phyloP scores from a whole-genome alignment of 257 asterid species.

The Orobanche coerulescens region DNA sequence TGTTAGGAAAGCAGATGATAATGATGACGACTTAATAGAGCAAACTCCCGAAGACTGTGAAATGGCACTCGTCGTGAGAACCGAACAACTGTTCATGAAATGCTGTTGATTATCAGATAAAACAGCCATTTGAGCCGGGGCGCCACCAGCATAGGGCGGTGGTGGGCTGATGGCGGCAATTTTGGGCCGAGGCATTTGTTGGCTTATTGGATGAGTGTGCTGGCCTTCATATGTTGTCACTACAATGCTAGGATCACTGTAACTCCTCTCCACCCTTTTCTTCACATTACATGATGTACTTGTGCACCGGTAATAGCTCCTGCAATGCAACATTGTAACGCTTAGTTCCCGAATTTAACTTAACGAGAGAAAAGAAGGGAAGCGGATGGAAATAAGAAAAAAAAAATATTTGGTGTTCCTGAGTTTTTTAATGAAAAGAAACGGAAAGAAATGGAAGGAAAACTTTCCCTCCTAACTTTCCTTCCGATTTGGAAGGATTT shows the following conservation, averaged over 20 bases:
- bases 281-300: constrained; percentile 62
- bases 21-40: not conserved
- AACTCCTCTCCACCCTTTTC: constrained; percentile 70
- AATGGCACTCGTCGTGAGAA: not conserved
- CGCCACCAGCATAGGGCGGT: constrained; percentile 1
- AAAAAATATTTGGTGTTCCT: too few species aligned
- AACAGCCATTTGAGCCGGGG: constrained; percentile 1
- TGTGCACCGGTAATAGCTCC: constrained; percentile 86
- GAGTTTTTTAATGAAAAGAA: too few species aligned
- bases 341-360: too few species aligned
- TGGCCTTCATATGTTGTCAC: constrained; percentile 79
- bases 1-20: constrained; percentile 13
- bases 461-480: too few species aligned
- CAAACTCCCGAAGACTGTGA: constrained; percentile 16
- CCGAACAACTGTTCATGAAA: constrained; percentile 16
- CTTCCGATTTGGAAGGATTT: too few species aligned
- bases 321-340: too few species aligned
- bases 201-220: constrained; percentile 68
- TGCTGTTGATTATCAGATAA: constrained; percentile 13
- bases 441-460: too few species aligned
- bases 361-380: too few species aligned
- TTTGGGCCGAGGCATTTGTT: constrained; percentile 29
- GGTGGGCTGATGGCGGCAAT: constrained; percentile 5
- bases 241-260: constrained; percentile 44
- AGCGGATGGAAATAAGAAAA: too few species aligned